Percentiles rank a stretch among this genome's conserved stretches.
These are phyloP conservation scores for Aegle marmelos DNA, from an alignment of 345 rosid genomes.

Conservation along the genomic window DNA sequence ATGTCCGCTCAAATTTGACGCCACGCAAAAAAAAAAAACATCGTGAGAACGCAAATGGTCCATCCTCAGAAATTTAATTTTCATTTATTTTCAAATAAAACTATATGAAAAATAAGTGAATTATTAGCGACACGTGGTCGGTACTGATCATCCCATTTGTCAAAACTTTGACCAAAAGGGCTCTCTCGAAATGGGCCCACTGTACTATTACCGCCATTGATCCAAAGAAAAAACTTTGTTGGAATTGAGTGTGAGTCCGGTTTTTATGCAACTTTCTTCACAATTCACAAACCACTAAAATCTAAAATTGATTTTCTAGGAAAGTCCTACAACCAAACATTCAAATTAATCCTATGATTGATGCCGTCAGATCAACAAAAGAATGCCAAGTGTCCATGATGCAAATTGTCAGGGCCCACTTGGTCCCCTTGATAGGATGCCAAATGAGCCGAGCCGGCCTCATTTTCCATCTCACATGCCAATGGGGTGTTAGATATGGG, in stretches of 20 bases:
- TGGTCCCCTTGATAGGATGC: constrained; percentile 12
- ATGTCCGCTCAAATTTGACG: too few species aligned
- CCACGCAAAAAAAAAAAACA: too few species aligned
- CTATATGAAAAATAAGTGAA: too few species aligned
- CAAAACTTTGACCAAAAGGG: neutral
- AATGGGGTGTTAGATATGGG: neutral
- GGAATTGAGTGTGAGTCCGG: too few species aligned
- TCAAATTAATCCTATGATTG: neutral
- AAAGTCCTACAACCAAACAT: constrained; percentile 3
- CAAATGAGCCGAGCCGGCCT: constrained; percentile 13
- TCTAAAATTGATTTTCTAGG: neutral
- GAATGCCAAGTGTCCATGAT: constrained; percentile 6
- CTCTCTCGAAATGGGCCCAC: neutral
- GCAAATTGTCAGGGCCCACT: neutral
- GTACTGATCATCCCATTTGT: constrained; percentile 5
- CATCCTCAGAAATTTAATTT: too few species aligned
- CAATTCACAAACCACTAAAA: neutral
- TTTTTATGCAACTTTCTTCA: neutral
- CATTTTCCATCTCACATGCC: constrained; percentile 3
- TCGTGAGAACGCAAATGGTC: too few species aligned
- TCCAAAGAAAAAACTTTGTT: neutral
- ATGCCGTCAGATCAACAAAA: constrained; percentile 11
- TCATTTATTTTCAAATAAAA: too few species aligned
- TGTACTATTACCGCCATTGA: neutral
- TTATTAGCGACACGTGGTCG: neutral